Percentiles rank a stretch among this genome's conserved stretches.
These are phyloP conservation scores for Cordyceps farinosa DNA, from an alignment of 2,329 filamentous ascomycete species.

Conservation along the genomic window DNA sequence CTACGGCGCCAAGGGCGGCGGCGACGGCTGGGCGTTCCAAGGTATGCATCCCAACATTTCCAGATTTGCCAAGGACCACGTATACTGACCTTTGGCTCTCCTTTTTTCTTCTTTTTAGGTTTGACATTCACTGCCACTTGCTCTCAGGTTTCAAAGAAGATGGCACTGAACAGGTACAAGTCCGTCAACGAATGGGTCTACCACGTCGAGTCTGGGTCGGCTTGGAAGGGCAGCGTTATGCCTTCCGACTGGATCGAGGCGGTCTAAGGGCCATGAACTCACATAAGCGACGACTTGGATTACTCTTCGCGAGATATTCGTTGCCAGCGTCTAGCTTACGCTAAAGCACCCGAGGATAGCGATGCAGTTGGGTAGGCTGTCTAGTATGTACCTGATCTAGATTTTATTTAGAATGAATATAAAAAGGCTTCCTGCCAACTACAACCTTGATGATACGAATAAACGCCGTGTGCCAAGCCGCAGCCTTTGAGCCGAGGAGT, in stretches of 20 bases:
- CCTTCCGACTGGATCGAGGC: not conserved
- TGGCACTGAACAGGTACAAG: not conserved
- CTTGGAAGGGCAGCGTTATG: not conserved
- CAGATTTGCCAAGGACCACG: not conserved
- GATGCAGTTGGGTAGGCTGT: not conserved
- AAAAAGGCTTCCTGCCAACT: not conserved
- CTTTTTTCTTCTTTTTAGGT: not conserved
- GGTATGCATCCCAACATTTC: not conserved
- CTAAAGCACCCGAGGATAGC: too few relatives aligned
- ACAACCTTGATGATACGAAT: too few relatives aligned
- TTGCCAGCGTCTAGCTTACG: too few relatives aligned
- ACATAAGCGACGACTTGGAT: too few relatives aligned
- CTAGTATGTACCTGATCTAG: not conserved
- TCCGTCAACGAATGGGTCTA: not conserved
- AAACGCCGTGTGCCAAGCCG: too few relatives aligned
- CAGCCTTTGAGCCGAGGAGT: too few relatives aligned
- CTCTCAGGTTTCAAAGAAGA: not conserved
- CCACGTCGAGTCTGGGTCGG: not conserved
- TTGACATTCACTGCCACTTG: not conserved
- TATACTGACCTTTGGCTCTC: not conserved
- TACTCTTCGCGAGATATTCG: too few relatives aligned
- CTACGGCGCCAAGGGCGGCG: not conserved
- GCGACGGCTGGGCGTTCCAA: not conserved
- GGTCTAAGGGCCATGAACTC: not conserved
- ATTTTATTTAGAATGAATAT: not conserved